A percentile compares a stretch with the other conserved stretches of the same genome.
phyloP scores from a whole-genome alignment of 2,329 filamentous ascomycete genomes.

The Basipetospora chlamydospora region DNA sequence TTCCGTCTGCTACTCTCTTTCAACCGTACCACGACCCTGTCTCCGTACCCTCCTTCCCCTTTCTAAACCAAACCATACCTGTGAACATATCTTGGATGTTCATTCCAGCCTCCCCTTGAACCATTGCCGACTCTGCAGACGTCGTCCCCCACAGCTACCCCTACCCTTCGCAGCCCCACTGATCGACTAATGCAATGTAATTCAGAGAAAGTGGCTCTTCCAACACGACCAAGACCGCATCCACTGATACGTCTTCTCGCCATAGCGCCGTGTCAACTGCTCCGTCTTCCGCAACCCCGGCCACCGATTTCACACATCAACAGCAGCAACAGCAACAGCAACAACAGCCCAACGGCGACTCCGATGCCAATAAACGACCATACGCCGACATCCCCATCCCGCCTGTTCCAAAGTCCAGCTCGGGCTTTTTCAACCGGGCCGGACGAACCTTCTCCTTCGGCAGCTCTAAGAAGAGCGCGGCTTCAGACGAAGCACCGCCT shows the following conservation, averaged over 20 bases:
- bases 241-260: constrained; percentile 45
- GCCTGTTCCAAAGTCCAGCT: constrained; percentile 29
- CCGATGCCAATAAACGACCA: constrained; percentile 16
- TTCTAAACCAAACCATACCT: neutral
- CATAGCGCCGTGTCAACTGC: constrained; percentile 49
- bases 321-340: neutral
- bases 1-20: constrained; percentile 3
- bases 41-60: neutral
- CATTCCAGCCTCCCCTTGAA: neutral
- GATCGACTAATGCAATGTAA: neutral
- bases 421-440: constrained; percentile 39
- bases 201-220: constrained; percentile 29
- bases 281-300: constrained; percentile 36
- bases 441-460: constrained; percentile 47
- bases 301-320: constrained; percentile 7
- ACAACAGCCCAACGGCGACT: neutral
- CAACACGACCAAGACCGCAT: constrained; percentile 45
- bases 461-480: constrained; percentile 33
- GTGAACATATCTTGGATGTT: neutral
- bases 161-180: neutral
- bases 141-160: neutral
- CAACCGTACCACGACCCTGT: neutral
- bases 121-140: neutral
- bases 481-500: constrained; percentile 15
- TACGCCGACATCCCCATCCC: constrained; percentile 24